Evolutionary conservation across 1,284 basidiomycete species (phyloP).

Genomic region (Rhizoctonia solani): DNA sequence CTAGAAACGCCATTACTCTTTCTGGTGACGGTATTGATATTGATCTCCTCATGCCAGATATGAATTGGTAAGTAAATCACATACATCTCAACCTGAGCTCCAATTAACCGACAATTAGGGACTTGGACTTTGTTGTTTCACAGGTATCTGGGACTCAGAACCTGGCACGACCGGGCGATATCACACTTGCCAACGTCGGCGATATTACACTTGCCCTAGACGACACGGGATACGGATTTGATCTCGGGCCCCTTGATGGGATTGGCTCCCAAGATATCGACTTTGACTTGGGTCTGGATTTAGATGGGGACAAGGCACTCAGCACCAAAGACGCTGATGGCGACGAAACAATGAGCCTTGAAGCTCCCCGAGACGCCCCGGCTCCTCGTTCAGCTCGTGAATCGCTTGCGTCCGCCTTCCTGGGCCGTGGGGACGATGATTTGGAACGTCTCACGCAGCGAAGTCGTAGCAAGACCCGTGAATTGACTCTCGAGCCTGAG

Average conservation of each 20-base stretch:
- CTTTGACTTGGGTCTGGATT: slow-evolving; percentile 68
- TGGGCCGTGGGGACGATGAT: slow-evolving; percentile 54
- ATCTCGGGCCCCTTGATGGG: slow-evolving; percentile 75
- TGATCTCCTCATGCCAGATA: slow-evolving; percentile 79
- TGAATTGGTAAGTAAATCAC: slow-evolving; percentile 64
- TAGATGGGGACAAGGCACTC: slow-evolving; percentile 50
- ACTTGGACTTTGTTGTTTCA: slow-evolving; percentile 59
- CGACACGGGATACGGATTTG: slow-evolving; percentile 63
- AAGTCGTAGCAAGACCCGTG: slow-evolving; percentile 61
- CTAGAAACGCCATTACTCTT: slow-evolving; percentile 84
- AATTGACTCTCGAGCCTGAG: slow-evolving; percentile 63
- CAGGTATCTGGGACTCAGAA: slow-evolving; percentile 68
- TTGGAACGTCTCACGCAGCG: slow-evolving; percentile 63
- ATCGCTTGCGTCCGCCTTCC: slow-evolving; percentile 63
- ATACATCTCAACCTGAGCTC: background rate
- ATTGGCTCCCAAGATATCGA: slow-evolving; percentile 83
- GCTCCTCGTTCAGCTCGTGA: slow-evolving; percentile 53
- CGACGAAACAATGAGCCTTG: slow-evolving; percentile 59
- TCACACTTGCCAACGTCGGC: slow-evolving; percentile 73
- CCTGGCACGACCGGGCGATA: slow-evolving; percentile 80
- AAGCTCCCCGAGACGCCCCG: slow-evolving; percentile 73
- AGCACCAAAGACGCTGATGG: slow-evolving; percentile 21
- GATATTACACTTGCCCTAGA: slow-evolving; percentile 59
- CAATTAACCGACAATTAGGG: slow-evolving; percentile 52
- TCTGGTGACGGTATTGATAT: slow-evolving; percentile 73